Base-by-base conservation (phyloP, 2,329 filamentous ascomycete genomes). In the Fusarium citri region DNA sequence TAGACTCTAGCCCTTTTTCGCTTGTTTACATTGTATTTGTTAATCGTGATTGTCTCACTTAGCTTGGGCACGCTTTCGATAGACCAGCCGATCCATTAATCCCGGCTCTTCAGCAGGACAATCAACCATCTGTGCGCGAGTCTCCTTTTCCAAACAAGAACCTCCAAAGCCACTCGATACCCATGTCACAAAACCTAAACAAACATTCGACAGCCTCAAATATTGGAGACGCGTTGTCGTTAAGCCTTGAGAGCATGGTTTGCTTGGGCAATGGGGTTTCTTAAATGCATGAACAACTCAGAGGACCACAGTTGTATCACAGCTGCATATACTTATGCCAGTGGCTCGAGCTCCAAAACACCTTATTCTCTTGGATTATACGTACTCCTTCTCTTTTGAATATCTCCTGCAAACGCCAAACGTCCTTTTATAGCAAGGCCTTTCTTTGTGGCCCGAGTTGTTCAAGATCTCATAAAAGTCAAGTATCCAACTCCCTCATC, bases 21-120 rank as follows among this genome's bases (percentile, higher is more conserved):
- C 49, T 50, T 57, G 37, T 40, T 18, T 22, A 28, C n/a, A 50
- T 56, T 50, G 64, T 71, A 65, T 57, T 50, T 47, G 45, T 69
- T 61, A 71, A 72, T 71, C 68, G 31, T 58, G 49, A 45, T 43
- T 64, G 49, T 66, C 49, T 69, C 23, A 40, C 46, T 62, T n/a
- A 55, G 49, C 66, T 55, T 63, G 34, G 26, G 50, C 60, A 66
- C 67, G 71, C 71, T 68, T 55, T 57, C 55, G 54, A 45, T 60
- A 56, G 56, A 23, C 50, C 41, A 57, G 31, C 25, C 45, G 51
- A 57, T 63, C 51, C 40, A 42, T 55, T 45, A 26, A 67, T 51
- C 67, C 59, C 51, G 45, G 62, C 31, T 64, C 53, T 61, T 37
- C 16, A 57, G 45, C 45, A 15, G 49, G 43, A 40, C 25, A 56